These are phyloP conservation scores for Detonula confervacea DNA, from an alignment of 352 stramenopile species.

Conservation along the genomic window DNA sequence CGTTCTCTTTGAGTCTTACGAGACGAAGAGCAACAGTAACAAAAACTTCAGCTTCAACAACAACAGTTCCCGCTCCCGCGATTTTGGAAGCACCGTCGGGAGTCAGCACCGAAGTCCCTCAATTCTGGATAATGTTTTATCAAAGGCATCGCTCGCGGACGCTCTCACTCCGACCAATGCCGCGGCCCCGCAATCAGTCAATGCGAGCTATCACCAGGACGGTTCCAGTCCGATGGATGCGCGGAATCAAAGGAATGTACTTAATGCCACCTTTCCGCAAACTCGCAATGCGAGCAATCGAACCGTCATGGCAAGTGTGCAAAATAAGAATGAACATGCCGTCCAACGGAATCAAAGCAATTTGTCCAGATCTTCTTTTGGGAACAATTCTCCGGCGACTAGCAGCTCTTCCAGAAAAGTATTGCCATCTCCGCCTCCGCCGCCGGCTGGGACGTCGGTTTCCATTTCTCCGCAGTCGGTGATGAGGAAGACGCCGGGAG, in stretches of 20 bases:
- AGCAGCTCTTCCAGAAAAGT: slow-evolving; percentile 8
- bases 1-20: slow-evolving; percentile 30
- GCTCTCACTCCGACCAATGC: not conserved
- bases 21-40: not conserved
- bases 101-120: not conserved
- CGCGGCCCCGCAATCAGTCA: not conserved
- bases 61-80: slow-evolving; percentile 2
- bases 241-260: no score
- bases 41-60: not conserved
- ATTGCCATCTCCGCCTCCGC: not conserved
- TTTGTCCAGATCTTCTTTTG: not conserved
- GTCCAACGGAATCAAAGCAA: slow-evolving; percentile 12
- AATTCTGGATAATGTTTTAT: slow-evolving; percentile 24
- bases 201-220: no score
- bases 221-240: no score
- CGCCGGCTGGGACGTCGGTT: not conserved
- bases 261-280: no score
- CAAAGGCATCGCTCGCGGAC: not conserved
- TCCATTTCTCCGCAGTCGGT: slow-evolving; percentile 4
- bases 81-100: not conserved
- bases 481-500: slow-evolving; percentile 13
- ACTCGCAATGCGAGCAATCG: slow-evolving; percentile 3
- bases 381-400: not conserved
- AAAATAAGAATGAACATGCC: not conserved
- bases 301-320: not conserved